Conservation (phyloP, 805 yeast species). For the Kluyveromyces dobzhanskii region DNA sequence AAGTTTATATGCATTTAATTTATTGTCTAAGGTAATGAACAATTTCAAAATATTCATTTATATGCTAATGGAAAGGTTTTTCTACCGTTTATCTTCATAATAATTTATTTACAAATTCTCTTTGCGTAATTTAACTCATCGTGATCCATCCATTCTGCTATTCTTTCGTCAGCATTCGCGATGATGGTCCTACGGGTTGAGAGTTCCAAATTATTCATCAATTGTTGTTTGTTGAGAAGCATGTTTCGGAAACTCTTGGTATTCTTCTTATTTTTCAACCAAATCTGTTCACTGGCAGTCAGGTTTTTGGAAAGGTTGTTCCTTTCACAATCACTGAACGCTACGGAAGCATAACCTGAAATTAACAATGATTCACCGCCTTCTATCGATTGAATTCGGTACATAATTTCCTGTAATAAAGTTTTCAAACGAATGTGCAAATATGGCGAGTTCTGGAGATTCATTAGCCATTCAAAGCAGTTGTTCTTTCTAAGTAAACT, state of each 20-base stretch:
- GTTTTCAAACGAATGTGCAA: slow-evolving; percentile 33
- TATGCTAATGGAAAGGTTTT: too few relatives aligned
- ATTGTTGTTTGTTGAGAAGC: slow-evolving; percentile 39
- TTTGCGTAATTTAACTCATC: slow-evolving; percentile 43
- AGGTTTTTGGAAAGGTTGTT: slow-evolving; percentile 9
- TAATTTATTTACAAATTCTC: slow-evolving; percentile 28
- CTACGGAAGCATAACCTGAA: slow-evolving; percentile 45
- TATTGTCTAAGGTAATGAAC: not conserved
- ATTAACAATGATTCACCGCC: slow-evolving; percentile 51
- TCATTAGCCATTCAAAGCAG: slow-evolving; percentile 60
- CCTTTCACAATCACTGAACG: slow-evolving; percentile 30
- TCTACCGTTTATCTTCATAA: too few relatives aligned
- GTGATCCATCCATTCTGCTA: slow-evolving; percentile 51
- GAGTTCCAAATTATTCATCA: slow-evolving; percentile 30
- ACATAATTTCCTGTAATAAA: slow-evolving; percentile 35
- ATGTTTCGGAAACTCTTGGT: slow-evolving; percentile 15
- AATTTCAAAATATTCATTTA: not conserved
- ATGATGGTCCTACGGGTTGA: slow-evolving; percentile 19
- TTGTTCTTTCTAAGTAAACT: slow-evolving; percentile 43
- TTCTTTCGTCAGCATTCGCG: slow-evolving; percentile 43
- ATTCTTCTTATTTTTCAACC: slow-evolving; percentile 11
- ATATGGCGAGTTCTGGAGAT: slow-evolving; percentile 46
- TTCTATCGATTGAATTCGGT: slow-evolving; percentile 42
- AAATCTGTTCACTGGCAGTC: slow-evolving; percentile 6
- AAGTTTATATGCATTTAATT: not conserved